These are phyloP conservation scores for Suhomyces tanzawaensis DNA, from an alignment of 805 yeast species.

Conservation along the genomic window DNA sequence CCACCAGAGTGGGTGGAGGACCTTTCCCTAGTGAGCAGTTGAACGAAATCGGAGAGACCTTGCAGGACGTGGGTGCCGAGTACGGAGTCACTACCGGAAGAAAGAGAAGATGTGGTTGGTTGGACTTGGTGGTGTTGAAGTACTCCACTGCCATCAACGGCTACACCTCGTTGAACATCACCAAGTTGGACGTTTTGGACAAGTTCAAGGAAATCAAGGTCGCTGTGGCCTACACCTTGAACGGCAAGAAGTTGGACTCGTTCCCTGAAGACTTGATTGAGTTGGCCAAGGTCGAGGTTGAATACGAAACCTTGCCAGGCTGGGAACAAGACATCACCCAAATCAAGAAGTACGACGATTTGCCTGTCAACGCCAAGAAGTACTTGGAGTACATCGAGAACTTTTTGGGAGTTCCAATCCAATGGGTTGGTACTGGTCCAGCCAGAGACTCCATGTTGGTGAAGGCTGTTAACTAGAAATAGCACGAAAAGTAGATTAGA, in stretches of 20 bases:
- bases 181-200: slow-evolving; percentile 94
- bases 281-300: slow-evolving; percentile 88
- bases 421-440: slow-evolving; percentile 99
- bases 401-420: slow-evolving; percentile 76
- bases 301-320: slow-evolving; percentile 88
- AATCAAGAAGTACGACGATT: slow-evolving; percentile 64
- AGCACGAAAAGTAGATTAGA: no score
- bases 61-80: slow-evolving; percentile 93
- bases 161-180: slow-evolving; percentile 89
- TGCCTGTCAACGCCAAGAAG: slow-evolving; percentile 84
- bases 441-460: slow-evolving; percentile 90
- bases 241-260: slow-evolving; percentile 69
- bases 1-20: slow-evolving; percentile 98
- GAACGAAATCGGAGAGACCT: slow-evolving; percentile 78
- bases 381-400: slow-evolving; percentile 86
- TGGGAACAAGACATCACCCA: slow-evolving; percentile 85
- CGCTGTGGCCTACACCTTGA: slow-evolving; percentile 76
- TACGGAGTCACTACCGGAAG: slow-evolving; percentile 98
- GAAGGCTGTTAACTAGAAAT: slow-evolving; percentile 29
- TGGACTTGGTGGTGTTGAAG: slow-evolving; percentile 90
- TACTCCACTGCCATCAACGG: slow-evolving; percentile 92
- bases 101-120: slow-evolving; percentile 99
- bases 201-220: slow-evolving; percentile 84
- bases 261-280: slow-evolving; percentile 92
- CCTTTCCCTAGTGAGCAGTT: slow-evolving; percentile 98